Evolutionary conservation across 1,139 yeast genomes (phyloP).

Genomic region (Pichia sp.): DNA sequence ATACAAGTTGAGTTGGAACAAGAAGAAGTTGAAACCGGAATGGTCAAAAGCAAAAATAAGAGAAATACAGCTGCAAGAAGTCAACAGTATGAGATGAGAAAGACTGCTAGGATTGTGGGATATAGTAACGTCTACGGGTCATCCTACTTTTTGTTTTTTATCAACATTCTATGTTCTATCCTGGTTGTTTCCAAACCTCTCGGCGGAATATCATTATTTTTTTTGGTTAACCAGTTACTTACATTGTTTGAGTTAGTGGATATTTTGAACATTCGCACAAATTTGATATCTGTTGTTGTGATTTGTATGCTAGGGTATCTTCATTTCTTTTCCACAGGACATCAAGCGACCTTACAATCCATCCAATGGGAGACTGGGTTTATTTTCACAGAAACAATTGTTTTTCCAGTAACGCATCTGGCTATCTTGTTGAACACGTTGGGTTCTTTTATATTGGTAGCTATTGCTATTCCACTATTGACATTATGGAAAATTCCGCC

Average conservation of each 20-base stretch:
- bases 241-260: slow-evolving; percentile 70
- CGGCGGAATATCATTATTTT: slow-evolving; percentile 72
- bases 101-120: slow-evolving; percentile 58
- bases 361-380: slow-evolving; percentile 96
- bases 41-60: background rate
- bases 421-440: slow-evolving; percentile 77
- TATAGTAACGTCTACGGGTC: slow-evolving; percentile 86
- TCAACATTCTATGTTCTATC: slow-evolving; percentile 64
- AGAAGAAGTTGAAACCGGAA: slow-evolving; percentile 6
- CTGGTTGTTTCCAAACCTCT: slow-evolving; percentile 79
- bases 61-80: slow-evolving; percentile 5
- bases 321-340: slow-evolving; percentile 91
- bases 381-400: slow-evolving; percentile 65
- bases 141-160: slow-evolving; percentile 65
- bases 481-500: slow-evolving; percentile 80
- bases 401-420: slow-evolving; percentile 81
- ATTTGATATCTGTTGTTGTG: slow-evolving; percentile 66
- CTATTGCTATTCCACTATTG: slow-evolving; percentile 66
- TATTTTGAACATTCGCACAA: slow-evolving; percentile 58
- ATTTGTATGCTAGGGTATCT: slow-evolving; percentile 72
- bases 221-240: slow-evolving; percentile 66
- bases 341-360: slow-evolving; percentile 91
- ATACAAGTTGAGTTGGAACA: slow-evolving; percentile 54
- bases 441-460: slow-evolving; percentile 72
- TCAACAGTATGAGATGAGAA: slow-evolving; percentile 14